Evolutionary conservation across 306 rosid genomes (phyloP).

Genomic region (Sesbania bispinosa): DNA sequence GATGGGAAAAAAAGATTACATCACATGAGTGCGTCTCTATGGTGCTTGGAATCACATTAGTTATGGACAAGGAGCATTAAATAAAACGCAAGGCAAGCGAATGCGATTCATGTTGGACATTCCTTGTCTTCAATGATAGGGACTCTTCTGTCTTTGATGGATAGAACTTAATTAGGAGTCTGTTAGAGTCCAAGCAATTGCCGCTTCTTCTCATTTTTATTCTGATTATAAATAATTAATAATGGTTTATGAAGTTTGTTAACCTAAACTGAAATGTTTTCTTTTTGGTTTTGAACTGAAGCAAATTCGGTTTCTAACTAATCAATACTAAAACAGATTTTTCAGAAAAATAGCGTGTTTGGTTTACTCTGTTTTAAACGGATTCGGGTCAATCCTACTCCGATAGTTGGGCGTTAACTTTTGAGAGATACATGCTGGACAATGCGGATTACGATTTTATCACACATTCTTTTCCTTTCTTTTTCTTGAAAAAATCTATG

Average conservation of each 20-base stretch:
- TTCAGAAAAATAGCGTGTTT: too few relatives aligned
- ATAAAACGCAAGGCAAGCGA: neutral
- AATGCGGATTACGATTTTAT: neutral
- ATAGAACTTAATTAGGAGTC: too few relatives aligned
- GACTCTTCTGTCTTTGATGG: too few relatives aligned
- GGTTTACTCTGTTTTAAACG: too few relatives aligned
- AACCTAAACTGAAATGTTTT: neutral
- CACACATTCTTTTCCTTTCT: neutral
- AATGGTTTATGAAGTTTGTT: neutral
- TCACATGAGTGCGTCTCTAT: neutral
- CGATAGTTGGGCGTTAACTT: neutral
- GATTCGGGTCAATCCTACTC: too few relatives aligned
- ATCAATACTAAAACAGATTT: neutral
- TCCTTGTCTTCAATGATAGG: neutral
- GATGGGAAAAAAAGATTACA: neutral
- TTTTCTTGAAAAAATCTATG: neutral
- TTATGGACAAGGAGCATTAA: neutral
- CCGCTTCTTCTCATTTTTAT: neutral
- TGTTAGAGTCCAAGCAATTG: too few relatives aligned
- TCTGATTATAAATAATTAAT: neutral
- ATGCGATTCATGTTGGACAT: neutral
- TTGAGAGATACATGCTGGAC: neutral
- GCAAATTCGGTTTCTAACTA: too few relatives aligned
- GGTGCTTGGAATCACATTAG: neutral
- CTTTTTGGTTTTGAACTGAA: neutral